Evolutionary conservation across 345 rosid genomes (phyloP).

Genomic region (Gossypium ekmanianum): DNA sequence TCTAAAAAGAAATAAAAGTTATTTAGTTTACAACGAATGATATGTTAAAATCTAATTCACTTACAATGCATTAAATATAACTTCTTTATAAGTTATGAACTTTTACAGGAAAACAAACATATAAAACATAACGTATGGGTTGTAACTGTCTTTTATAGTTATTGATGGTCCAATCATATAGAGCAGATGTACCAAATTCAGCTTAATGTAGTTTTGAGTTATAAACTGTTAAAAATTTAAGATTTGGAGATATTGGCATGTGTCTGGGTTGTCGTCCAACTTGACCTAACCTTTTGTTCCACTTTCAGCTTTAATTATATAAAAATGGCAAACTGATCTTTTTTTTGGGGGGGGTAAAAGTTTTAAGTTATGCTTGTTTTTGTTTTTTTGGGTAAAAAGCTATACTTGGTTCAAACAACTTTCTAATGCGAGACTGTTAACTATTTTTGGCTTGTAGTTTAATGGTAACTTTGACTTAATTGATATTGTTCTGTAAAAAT

Average conservation of each 20-base stretch:
- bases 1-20: too few relatives aligned
- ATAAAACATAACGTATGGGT: not conserved
- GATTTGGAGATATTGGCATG: not conserved
- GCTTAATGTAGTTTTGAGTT: conserved; percentile 6
- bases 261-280: not conserved
- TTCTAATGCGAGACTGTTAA: not conserved
- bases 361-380: too few relatives aligned
- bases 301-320: not conserved
- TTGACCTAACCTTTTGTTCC: not conserved
- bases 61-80: too few relatives aligned
- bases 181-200: conserved; percentile 12
- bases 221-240: not conserved
- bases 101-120: not conserved
- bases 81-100: not conserved
- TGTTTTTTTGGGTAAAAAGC: not conserved
- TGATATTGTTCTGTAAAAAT: not conserved
- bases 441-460: not conserved
- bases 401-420: not conserved
- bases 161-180: not conserved
- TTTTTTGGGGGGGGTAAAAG: too few relatives aligned
- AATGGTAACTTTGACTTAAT: conserved; percentile 1
- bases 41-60: too few relatives aligned
- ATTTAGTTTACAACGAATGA: too few relatives aligned
- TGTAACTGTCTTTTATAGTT: conserved; percentile 1
- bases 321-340: not conserved